These are phyloP conservation scores for Adansonia grandidieri DNA, from an alignment of 441 rosid species.

Conservation along the genomic window DNA sequence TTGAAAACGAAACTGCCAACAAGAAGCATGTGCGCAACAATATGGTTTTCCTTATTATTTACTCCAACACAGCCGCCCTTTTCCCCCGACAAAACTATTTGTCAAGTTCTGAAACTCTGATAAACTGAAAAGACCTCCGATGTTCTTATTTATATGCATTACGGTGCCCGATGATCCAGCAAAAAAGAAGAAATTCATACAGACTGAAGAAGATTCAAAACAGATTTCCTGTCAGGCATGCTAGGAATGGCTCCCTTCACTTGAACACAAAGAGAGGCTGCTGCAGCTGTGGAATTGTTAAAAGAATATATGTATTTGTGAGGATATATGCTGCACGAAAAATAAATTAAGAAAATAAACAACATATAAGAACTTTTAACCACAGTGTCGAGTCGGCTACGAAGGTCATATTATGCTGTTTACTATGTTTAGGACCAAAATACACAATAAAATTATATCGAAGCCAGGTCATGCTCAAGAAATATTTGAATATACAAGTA, in stretches of 20 bases:
- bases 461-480: neutral
- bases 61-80: neutral
- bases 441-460: neutral
- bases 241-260: slow-evolving; percentile 93
- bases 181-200: neutral
- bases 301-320: neutral
- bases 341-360: slow-evolving; percentile 14
- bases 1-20: neutral
- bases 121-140: too few relatives aligned
- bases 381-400: neutral
- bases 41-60: neutral
- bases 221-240: slow-evolving; percentile 80
- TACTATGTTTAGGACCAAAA: neutral
- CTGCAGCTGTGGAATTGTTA: slow-evolving; percentile 67
- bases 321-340: neutral
- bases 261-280: slow-evolving; percentile 94
- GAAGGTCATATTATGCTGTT: neutral
- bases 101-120: too few relatives aligned
- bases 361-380: neutral
- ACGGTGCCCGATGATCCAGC: neutral
- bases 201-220: slow-evolving; percentile 56
- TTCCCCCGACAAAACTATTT: neutral
- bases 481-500: neutral
- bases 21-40: neutral
- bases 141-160: neutral